These are phyloP conservation scores for Leptographium wingfieldii DNA, from an alignment of 2,329 filamentous ascomycete species.

Conservation along the genomic window DNA sequence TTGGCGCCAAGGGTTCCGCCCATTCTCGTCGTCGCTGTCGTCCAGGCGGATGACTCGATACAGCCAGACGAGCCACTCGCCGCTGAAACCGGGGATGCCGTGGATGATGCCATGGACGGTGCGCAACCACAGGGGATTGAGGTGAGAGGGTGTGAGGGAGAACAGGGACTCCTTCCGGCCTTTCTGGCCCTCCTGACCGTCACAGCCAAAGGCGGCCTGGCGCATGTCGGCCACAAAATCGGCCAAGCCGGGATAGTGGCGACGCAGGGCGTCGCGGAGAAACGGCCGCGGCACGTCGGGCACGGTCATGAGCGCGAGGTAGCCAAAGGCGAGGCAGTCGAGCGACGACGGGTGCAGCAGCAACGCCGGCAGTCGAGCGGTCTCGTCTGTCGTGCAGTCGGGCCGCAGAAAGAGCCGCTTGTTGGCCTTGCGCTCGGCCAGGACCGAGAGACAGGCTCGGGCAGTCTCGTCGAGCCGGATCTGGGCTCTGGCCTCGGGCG, in stretches of 20 bases:
- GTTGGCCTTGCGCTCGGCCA: constrained; percentile 45
- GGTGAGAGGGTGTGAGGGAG: too few species aligned
- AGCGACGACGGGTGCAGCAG: constrained; percentile 42
- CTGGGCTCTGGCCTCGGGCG: constrained; percentile 56
- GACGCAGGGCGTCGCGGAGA: constrained; percentile 16
- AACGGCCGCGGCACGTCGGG: constrained; percentile 23
- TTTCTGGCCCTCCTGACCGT: background rate
- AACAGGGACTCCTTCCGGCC: too few species aligned
- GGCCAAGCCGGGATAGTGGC: constrained; percentile 7
- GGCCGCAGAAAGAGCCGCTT: constrained; percentile 40
- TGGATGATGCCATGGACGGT: constrained; percentile 21
- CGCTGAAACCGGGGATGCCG: constrained; percentile 19
- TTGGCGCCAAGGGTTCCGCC: background rate
- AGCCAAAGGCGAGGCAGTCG: constrained; percentile 72
- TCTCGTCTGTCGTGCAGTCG: constrained; percentile 20
- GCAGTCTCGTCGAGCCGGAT: constrained; percentile 68
- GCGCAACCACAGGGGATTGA: constrained; percentile 11
- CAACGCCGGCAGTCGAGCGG: constrained; percentile 7
- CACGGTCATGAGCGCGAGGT: constrained; percentile 58
- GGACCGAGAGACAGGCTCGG: constrained; percentile 55
- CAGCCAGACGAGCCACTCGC: constrained; percentile 21
- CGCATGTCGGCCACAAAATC: constrained; percentile 11
- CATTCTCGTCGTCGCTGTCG: constrained; percentile 6
- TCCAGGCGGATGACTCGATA: constrained; percentile 13
- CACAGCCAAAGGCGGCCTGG: constrained; percentile 2